phyloP scores from a whole-genome alignment of 495 filamentous ascomycete genomes.

The Penicillium dipodomyicola region DNA sequence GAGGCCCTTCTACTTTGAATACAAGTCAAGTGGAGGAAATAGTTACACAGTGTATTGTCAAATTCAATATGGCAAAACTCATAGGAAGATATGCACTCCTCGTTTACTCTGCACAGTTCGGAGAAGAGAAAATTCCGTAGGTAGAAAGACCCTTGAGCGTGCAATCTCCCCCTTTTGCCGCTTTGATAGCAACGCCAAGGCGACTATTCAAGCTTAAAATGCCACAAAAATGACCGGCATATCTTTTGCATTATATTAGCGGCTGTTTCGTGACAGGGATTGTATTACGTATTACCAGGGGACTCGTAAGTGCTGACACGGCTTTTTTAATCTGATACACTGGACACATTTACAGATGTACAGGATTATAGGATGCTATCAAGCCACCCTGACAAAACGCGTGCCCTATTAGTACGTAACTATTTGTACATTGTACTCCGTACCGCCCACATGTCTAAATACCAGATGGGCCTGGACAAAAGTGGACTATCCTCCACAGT shows the following conservation, averaged over 20 bases:
- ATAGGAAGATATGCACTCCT: neutral
- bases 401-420: neutral
- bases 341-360: neutral
- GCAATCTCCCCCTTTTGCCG: neutral
- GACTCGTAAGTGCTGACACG: conserved; percentile 8
- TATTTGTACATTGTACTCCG: neutral
- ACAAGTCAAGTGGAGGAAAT: neutral
- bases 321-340: neutral
- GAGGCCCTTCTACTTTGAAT: neutral
- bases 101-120: neutral
- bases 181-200: conserved; percentile 16
- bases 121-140: neutral
- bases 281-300: conserved; percentile 1
- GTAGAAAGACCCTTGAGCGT: neutral
- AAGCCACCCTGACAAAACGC: neutral
- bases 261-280: conserved; percentile 7
- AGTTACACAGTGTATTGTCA: neutral
- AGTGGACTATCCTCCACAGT: conserved; percentile 8
- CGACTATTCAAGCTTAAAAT: conserved; percentile 20
- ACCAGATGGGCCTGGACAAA: conserved; percentile 1
- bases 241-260: neutral
- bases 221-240: conserved; percentile 1
- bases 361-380: too few relatives aligned
- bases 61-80: neutral
- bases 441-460: neutral